A percentile compares a stretch with the other conserved stretches of the same genome.
These are phyloP conservation scores for Fusarium beomiforme DNA, from an alignment of 2,329 filamentous ascomycete species.

Conservation along the genomic window DNA sequence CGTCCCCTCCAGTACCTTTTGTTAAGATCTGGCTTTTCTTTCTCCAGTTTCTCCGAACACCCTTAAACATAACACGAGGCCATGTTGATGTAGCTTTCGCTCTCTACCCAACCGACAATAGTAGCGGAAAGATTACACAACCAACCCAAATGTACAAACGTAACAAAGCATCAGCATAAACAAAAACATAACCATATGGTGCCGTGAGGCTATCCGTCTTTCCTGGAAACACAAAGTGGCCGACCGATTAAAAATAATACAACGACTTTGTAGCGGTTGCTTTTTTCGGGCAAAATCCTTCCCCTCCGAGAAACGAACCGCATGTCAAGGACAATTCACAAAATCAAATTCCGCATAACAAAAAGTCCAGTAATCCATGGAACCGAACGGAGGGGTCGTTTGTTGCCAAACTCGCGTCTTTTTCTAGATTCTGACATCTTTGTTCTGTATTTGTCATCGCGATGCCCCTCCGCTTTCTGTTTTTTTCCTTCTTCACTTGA, in stretches of 20 bases:
- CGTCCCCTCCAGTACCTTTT: not conserved
- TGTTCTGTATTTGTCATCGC: slow-evolving; percentile 38
- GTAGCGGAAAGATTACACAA: not conserved
- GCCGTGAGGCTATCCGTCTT: slow-evolving; percentile 55
- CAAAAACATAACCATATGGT: slow-evolving; percentile 44
- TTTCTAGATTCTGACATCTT: slow-evolving; percentile 37
- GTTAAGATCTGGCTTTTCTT: not conserved
- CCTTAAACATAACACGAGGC: not conserved
- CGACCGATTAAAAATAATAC: slow-evolving; percentile 41
- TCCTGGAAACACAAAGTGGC: slow-evolving; percentile 44
- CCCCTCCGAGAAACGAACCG: slow-evolving; percentile 20
- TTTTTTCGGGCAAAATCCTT: slow-evolving; percentile 27
- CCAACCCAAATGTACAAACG: slow-evolving; percentile 28
- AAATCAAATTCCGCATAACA: slow-evolving; percentile 24
- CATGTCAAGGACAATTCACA: slow-evolving; percentile 12
- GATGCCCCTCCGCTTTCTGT: slow-evolving; percentile 20
- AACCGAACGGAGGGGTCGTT: slow-evolving; percentile 37
- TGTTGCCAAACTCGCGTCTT: slow-evolving; percentile 48
- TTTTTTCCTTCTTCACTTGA: slow-evolving; percentile 7
- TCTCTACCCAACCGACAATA: slow-evolving; percentile 6
- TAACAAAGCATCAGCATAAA: slow-evolving; percentile 34
- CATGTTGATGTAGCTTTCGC: not conserved
- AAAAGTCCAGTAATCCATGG: slow-evolving; percentile 22
- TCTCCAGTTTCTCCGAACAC: slow-evolving; percentile 11
- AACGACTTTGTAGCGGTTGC: slow-evolving; percentile 27